Evolutionary conservation across 768 basidiomycete species (phyloP).

Genomic region (Amanita molliuscula): DNA sequence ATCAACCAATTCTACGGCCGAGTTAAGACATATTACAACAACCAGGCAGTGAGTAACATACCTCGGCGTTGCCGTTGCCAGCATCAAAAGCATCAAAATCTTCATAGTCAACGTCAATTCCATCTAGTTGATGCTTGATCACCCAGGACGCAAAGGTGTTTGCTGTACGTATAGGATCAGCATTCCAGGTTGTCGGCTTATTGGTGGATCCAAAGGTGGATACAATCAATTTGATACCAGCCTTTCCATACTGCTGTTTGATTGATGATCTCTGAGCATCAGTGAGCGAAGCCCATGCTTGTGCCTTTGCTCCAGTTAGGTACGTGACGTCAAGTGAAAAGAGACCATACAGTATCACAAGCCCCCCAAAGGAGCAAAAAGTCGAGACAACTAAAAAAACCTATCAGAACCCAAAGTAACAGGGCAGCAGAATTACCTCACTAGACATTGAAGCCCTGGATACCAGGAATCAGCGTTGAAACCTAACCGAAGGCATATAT

Average conservation of each 20-base stretch:
- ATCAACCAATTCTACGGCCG: conserved; percentile 35
- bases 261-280: neutral
- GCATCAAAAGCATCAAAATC: conserved; percentile 52
- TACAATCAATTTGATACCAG: conserved; percentile 52
- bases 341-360: neutral
- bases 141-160: conserved; percentile 59
- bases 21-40: neutral
- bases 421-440: neutral
- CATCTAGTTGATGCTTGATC: conserved; percentile 48
- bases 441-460: neutral
- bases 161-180: conserved; percentile 51
- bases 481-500: neutral
- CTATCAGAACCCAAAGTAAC: neutral
- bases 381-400: neutral
- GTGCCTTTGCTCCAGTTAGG: neutral
- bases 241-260: conserved; percentile 38
- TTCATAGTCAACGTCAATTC: conserved; percentile 72
- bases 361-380: neutral
- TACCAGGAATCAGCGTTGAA: neutral
- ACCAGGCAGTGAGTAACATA: conserved; percentile 5
- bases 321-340: neutral
- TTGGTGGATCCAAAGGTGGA: conserved; percentile 52
- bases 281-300: neutral
- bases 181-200: conserved; percentile 43
- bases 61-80: conserved; percentile 37